Conservation (phyloP, 768 basidiomycete genomes). For the Neoboletus brunneissimus region DNA sequence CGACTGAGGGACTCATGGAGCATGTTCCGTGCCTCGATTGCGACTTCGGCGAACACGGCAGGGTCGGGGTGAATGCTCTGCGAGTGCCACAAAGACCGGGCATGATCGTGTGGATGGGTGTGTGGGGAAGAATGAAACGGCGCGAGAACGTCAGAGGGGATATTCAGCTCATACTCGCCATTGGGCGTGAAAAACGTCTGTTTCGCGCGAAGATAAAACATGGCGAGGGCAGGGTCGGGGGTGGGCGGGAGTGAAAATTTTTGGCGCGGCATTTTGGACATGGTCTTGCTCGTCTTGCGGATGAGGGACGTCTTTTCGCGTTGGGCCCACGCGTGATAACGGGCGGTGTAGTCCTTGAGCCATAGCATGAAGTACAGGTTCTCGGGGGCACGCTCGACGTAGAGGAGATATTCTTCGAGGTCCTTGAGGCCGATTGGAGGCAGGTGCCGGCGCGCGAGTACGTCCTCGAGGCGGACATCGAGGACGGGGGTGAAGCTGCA, state of each 20-base stretch:
- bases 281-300: slow-evolving; percentile 42
- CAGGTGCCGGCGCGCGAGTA: slow-evolving; percentile 72
- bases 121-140: slow-evolving; percentile 49
- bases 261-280: slow-evolving; percentile 34
- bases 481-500: slow-evolving; percentile 67
- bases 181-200: slow-evolving; percentile 77
- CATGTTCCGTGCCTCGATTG: slow-evolving; percentile 53
- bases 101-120: slow-evolving; percentile 20
- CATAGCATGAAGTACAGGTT: slow-evolving; percentile 85
- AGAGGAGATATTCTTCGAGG: slow-evolving; percentile 78
- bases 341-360: slow-evolving; percentile 67
- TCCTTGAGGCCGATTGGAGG: slow-evolving; percentile 78
- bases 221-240: slow-evolving; percentile 54
- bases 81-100: slow-evolving; percentile 23
- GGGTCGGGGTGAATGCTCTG: slow-evolving; percentile 59
- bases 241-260: slow-evolving; percentile 31
- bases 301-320: slow-evolving; percentile 26
- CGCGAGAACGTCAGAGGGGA: slow-evolving; percentile 62
- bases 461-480: slow-evolving; percentile 67
- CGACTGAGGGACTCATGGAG: slow-evolving; percentile 62
- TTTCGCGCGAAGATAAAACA: slow-evolving; percentile 78
- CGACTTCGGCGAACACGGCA: slow-evolving; percentile 57
- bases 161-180: slow-evolving; percentile 67
- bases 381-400: slow-evolving; percentile 72
- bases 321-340: slow-evolving; percentile 42